phyloP scores from a whole-genome alignment of 306 rosid species.

The Lathyrus aphaca region DNA sequence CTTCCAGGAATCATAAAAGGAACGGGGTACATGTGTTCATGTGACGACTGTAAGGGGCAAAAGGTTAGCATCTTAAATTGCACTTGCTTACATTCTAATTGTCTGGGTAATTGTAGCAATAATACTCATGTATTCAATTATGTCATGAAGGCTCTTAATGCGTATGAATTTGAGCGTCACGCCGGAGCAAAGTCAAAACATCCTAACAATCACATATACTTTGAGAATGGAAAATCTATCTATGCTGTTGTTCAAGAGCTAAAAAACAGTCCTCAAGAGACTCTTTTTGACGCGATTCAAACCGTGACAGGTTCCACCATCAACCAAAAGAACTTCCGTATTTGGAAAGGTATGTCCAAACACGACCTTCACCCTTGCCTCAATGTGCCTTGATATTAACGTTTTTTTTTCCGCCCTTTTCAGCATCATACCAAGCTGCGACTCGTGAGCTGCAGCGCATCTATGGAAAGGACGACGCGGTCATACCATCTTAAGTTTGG shows the following conservation, averaged over 20 bases:
- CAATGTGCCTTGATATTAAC: conserved; percentile 12
- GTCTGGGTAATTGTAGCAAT: conserved; percentile 32
- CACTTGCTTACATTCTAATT: conserved; percentile 31
- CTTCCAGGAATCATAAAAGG: conserved; percentile 82
- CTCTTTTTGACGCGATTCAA: conserved; percentile 83
- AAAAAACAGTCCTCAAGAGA: conserved; percentile 86
- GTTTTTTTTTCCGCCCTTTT: conserved; percentile 4
- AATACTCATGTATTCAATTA: conserved; percentile 44
- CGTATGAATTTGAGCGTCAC: conserved; percentile 95
- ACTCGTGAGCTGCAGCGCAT: conserved; percentile 96
- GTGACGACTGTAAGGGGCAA: conserved; percentile 69
- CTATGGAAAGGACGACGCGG: conserved; percentile 81
- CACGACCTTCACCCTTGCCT: conserved; percentile 10
- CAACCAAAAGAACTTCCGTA: conserved; percentile 78
- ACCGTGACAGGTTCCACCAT: conserved; percentile 79
- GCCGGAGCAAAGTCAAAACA: conserved; percentile 97
- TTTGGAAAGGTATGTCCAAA: conserved; percentile 73
- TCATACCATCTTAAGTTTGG: conserved; percentile 58
- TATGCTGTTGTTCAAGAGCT: conserved; percentile 95
- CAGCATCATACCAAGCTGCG: conserved; percentile 96
- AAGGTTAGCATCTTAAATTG: conserved; percentile 60
- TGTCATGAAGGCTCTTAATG: conserved; percentile 79
- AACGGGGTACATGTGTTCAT: conserved; percentile 87
- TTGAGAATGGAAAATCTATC: conserved; percentile 91
- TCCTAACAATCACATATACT: conserved; percentile 94